Evolutionary conservation across 2,329 filamentous ascomycete species (phyloP), one percentile per base, ranked within the genome.

Genomic region (Ascochyta clinopodiicola): DNA sequence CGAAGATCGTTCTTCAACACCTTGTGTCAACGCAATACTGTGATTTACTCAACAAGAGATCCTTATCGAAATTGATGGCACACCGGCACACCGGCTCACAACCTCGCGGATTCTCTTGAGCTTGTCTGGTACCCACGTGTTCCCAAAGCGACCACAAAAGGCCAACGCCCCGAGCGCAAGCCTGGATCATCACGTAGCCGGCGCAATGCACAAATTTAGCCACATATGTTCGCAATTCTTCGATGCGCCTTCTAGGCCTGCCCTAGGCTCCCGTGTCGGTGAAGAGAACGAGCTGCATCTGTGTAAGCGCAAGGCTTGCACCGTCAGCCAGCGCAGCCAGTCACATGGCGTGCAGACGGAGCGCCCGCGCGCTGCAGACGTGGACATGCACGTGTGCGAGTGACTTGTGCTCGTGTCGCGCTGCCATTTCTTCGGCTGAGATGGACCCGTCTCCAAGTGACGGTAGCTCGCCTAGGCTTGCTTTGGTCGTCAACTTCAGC

Each of bases 341-440:
- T 17, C 10, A 47, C n/a, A 22, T 27, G 51, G 19, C 4, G 7
- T 51, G 37, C 37, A 46, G 42, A 21, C 36, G 29, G 42, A 37
- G 52, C 42, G 24, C 42, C 52, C 42, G 42, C 27, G 36, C 15
- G 8, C 37, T 46, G 42, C 42, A 12, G 36, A 40, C 17, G 37
- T 17, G 39, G 29, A 19, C n/a, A 56, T 36, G 42, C 52, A 51
- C 52, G 52, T 56, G 52, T 56, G 32, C 46, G 12, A 55, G 31
- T 55, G 52, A 55, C 35, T 55, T 55, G 45, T 21, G 29, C 42
- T 45, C 46, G 42, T 56, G 37, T 34, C 38, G 29, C 25, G n/a
- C 27, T 15, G 51, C 39, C 27, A 21, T 19, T 34, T 47, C 21
- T 24, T 24, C 40, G 35, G 45, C 36, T 29, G 34, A 32, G 32